Evolutionary conservation across 1,284 basidiomycete species (phyloP).

Genomic region (Apiotrichum porosum): DNA sequence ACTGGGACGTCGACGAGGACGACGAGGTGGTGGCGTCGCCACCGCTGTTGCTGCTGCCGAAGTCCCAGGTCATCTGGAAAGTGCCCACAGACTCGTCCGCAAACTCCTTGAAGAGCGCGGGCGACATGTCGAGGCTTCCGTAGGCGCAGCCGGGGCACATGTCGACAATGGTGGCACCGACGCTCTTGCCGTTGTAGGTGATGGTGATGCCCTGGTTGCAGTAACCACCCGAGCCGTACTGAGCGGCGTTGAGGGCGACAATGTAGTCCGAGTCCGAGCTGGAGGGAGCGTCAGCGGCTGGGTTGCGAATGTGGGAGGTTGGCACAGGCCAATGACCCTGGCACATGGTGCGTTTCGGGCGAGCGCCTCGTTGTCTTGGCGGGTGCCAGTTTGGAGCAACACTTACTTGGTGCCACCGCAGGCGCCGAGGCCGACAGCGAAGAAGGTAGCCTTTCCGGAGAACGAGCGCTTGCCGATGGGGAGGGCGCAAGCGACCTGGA

Average conservation of each 20-base stretch:
- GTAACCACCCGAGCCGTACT: constrained; percentile 53
- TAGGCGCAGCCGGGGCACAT: constrained; percentile 50
- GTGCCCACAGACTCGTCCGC: constrained; percentile 51
- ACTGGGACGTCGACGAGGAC: constrained; percentile 1
- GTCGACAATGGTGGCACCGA: constrained; percentile 62
- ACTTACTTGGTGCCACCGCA: constrained; percentile 19
- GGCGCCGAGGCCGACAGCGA: constrained; percentile 22
- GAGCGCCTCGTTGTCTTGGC: too few species aligned
- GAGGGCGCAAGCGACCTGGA: neutral
- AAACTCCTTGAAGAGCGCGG: constrained; percentile 61
- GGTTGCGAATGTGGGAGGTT: too few species aligned
- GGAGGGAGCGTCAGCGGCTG: neutral
- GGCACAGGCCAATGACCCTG: too few species aligned
- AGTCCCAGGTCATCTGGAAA: constrained; percentile 59
- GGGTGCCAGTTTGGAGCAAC: too few species aligned
- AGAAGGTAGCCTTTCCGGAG: constrained; percentile 22
- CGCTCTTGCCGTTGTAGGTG: constrained; percentile 58
- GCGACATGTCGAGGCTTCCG: constrained; percentile 72
- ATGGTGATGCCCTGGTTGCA: constrained; percentile 66
- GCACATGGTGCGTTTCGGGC: too few species aligned
- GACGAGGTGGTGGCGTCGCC: constrained; percentile 2
- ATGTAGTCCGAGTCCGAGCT: constrained; percentile 33
- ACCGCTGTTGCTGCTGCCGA: constrained; percentile 43
- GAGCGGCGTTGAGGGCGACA: constrained; percentile 45
- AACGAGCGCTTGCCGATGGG: constrained; percentile 14